Percentiles rank a stretch among this genome's conserved stretches.
These are phyloP conservation scores for Choanephora cucurbitarum DNA, from an alignment of 371 early-diverging fungal species.

Conservation along the genomic window DNA sequence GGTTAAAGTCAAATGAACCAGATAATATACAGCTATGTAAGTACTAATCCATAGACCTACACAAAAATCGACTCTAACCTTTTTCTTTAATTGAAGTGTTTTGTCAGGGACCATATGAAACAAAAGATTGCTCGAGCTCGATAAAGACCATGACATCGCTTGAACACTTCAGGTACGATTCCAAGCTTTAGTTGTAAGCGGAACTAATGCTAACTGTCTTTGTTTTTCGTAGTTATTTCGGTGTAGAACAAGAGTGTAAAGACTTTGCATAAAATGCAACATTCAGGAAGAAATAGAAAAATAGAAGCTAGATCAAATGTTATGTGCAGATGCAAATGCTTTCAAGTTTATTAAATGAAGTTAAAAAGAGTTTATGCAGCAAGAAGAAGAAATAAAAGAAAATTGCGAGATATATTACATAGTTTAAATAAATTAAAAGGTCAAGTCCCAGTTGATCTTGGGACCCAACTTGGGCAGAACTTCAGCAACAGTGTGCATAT, in stretches of 20 bases:
- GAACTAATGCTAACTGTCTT: too few species aligned
- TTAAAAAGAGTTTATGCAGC: neutral
- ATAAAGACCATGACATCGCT: neutral
- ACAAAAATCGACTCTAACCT: too few species aligned
- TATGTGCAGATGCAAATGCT: neutral
- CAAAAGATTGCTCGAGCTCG: constrained; percentile 17
- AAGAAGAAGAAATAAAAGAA: neutral
- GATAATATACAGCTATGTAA: constrained; percentile 5
- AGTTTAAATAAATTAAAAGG: constrained; percentile 46
- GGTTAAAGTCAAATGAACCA: constrained; percentile 8
- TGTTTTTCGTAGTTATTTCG: constrained; percentile 7
- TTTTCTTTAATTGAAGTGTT: neutral
- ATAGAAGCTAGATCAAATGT: neutral
- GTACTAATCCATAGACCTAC: neutral
- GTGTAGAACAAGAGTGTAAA: constrained; percentile 3
- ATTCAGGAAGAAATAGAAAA: neutral
- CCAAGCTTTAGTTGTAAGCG: neutral
- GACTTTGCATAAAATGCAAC: constrained; percentile 1
- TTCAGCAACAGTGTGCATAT: constrained; percentile 92
- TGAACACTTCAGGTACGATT: constrained; percentile 9
- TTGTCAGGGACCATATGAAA: constrained; percentile 21
- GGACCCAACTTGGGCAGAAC: constrained; percentile 88
- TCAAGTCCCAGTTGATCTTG: constrained; percentile 92
- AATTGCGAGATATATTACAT: too few species aligned
- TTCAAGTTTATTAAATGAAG: neutral